phyloP scores from a whole-genome alignment of 2,329 filamentous ascomycete genomes.

The Phialemonium atrogriseum region DNA sequence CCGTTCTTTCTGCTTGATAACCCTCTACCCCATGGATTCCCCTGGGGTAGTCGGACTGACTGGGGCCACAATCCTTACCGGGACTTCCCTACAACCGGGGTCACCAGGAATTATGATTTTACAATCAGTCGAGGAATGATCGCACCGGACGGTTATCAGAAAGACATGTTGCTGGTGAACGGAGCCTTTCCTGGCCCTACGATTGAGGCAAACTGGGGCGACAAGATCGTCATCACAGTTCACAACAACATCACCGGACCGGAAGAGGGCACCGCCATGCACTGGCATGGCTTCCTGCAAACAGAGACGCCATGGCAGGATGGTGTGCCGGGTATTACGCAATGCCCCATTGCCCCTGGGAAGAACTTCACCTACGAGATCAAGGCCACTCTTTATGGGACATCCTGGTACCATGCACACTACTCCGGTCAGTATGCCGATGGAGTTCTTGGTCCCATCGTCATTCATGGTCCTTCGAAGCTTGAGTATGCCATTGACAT shows the following conservation, averaged over 20 bases:
- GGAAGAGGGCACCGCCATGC: conserved; percentile 39
- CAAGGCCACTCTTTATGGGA: conserved; percentile 44
- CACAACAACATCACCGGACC: conserved; percentile 54
- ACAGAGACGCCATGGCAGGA: conserved; percentile 42
- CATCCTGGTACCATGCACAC: conserved; percentile 53
- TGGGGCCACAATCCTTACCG: too few relatives aligned
- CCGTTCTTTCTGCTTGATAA: conserved; percentile 39
- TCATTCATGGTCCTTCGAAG: conserved; percentile 49
- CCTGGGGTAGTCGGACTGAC: too few relatives aligned
- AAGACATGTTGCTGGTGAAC: conserved; percentile 35
- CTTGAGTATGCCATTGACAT: conserved; percentile 55
- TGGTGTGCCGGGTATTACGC: conserved; percentile 38
- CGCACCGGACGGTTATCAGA: conserved; percentile 48
- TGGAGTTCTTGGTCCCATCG: conserved; percentile 52
- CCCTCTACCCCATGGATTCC: too few relatives aligned
- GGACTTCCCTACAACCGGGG: too few relatives aligned
- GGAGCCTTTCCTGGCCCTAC: conserved; percentile 58
- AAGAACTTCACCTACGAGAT: conserved; percentile 44
- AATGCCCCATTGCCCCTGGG: conserved; percentile 61
- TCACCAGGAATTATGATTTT: conserved; percentile 47
- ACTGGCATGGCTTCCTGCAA: conserved; percentile 48
- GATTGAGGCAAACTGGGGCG: conserved; percentile 57
- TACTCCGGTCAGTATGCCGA: conserved; percentile 51
- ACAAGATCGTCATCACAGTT: conserved; percentile 45
- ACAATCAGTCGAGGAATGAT: conserved; percentile 40